phyloP scores from a whole-genome alignment of 139 green algal species.

The Microglena sp. region DNA sequence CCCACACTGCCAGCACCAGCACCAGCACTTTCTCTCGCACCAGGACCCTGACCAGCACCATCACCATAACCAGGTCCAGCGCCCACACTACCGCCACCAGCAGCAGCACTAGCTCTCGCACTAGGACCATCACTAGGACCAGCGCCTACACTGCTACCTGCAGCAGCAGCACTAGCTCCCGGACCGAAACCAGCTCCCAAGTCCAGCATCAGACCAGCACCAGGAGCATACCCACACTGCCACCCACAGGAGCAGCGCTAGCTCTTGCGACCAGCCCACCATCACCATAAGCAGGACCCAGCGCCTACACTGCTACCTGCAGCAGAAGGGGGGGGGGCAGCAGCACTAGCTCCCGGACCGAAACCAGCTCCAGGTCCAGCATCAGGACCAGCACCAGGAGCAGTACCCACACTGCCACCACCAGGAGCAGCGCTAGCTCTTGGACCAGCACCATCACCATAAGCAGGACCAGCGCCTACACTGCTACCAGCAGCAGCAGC shows the following conservation, averaged over 20 bases:
- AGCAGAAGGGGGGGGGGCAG: no score
- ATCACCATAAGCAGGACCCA: not conserved
- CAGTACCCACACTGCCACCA: not conserved
- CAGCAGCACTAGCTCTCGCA: not conserved
- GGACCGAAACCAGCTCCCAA: no score
- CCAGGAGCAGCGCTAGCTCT: not conserved
- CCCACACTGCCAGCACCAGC: not conserved
- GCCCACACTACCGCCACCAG: not conserved
- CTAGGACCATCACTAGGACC: not conserved
- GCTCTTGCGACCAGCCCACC: no score
- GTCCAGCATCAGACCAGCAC: not conserved
- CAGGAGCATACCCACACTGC: no score
- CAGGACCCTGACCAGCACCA: not conserved
- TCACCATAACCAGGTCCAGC: not conserved
- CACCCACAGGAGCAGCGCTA: conserved; percentile 3
- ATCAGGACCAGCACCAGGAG: no score
- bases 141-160: not conserved
- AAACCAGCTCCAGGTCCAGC: no score
- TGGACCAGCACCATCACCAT: not conserved
- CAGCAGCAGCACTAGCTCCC: not conserved
- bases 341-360: not conserved
- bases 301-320: not conserved
- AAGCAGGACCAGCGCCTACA: not conserved
- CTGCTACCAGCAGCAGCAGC: not conserved
- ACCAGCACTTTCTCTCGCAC: not conserved